phyloP scores from a whole-genome alignment of 2,329 filamentous ascomycete genomes.

The Diaporthe ilicicola region DNA sequence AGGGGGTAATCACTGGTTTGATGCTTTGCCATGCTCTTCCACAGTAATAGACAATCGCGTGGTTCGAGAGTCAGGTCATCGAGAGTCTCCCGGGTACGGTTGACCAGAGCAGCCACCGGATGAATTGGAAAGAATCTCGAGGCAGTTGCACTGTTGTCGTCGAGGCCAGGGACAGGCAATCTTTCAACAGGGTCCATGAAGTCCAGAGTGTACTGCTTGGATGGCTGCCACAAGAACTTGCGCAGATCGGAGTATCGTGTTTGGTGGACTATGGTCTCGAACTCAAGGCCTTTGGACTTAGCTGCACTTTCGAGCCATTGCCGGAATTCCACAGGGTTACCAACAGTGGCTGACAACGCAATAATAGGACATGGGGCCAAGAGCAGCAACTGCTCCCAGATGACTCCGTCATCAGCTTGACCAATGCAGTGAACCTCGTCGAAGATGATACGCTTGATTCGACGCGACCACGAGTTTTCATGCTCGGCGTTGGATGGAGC shows the following conservation, averaged over 20 bases:
- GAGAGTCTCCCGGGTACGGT: slow-evolving; percentile 65
- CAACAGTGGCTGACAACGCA: slow-evolving; percentile 81
- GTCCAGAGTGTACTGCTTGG: slow-evolving; percentile 56
- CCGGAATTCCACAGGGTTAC: slow-evolving; percentile 76
- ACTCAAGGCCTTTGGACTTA: slow-evolving; percentile 65
- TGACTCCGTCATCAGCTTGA: slow-evolving; percentile 76
- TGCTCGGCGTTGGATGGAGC: slow-evolving; percentile 69
- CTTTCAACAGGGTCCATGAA: slow-evolving; percentile 55
- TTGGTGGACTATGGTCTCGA: slow-evolving; percentile 74
- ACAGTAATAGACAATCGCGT: slow-evolving; percentile 73
- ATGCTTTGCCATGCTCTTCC: slow-evolving; percentile 68
- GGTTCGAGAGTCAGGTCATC: slow-evolving; percentile 75
- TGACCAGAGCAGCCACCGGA: slow-evolving; percentile 31
- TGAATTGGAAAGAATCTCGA: slow-evolving; percentile 55
- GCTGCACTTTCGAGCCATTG: slow-evolving; percentile 74
- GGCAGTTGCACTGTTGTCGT: slow-evolving; percentile 51
- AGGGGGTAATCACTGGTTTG: slow-evolving; percentile 62
- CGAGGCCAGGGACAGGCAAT: slow-evolving; percentile 55
- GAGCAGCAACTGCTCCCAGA: slow-evolving; percentile 82
- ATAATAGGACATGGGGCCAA: slow-evolving; percentile 81
- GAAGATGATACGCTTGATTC: slow-evolving; percentile 80
- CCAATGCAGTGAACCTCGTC: slow-evolving; percentile 86
- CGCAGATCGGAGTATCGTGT: slow-evolving; percentile 79
- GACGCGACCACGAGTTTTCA: slow-evolving; percentile 65
- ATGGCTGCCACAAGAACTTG: slow-evolving; percentile 74